Base-by-base conservation (phyloP, 257 asterid genomes). In the Coffea eugenioides region DNA sequence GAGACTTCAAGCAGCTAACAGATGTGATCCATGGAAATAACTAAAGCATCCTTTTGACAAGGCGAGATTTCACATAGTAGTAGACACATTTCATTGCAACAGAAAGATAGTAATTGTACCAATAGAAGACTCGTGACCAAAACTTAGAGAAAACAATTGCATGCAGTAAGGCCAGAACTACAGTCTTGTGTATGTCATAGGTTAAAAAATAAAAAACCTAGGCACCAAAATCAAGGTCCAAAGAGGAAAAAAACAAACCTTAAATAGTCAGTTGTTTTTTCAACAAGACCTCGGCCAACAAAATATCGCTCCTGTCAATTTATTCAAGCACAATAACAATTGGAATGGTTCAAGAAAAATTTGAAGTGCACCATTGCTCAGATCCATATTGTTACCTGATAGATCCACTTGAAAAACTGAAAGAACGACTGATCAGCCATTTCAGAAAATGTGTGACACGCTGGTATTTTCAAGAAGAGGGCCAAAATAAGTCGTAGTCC, bases 201-300 rank as follows among this genome's bases (percentile, higher is more conserved):
- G n/a, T 25, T 11, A 8, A 7, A 8, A 34, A 67, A 67, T 12
- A 13, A 8, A 1, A 49, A 8, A 8, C 2, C 52, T 49, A 36
- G 6, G 25, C 75, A 71, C 46, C 45, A 13, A 36, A 71, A 45
- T 18, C 34, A 80, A 41, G 73, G 13, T 62, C 57, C 57, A 56
- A 56, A 54, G 18, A 0, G 9, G 4, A 4, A 6, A 13, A 75
- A 61, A 74, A 73, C 92, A 83, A 74, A 95, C 99, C 98, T 90
- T 74, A 95, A 71, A 78, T 95, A 95, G 80, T 95, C 99, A 0
- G 94, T 89, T 76, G 93, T 84, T 82, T 84, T 92, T 77, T 95
- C 99, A 54, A 94, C 98, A 87, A 95, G 99, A 83, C 99, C 99
- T 61, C 99, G 97, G 67, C 99, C 99, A 75, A 95, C 99, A 87